Percentiles rank a stretch among this genome's conserved stretches.
These are phyloP conservation scores for Croton laevigatus DNA, from an alignment of 441 rosid genomes.

Conservation along the genomic window DNA sequence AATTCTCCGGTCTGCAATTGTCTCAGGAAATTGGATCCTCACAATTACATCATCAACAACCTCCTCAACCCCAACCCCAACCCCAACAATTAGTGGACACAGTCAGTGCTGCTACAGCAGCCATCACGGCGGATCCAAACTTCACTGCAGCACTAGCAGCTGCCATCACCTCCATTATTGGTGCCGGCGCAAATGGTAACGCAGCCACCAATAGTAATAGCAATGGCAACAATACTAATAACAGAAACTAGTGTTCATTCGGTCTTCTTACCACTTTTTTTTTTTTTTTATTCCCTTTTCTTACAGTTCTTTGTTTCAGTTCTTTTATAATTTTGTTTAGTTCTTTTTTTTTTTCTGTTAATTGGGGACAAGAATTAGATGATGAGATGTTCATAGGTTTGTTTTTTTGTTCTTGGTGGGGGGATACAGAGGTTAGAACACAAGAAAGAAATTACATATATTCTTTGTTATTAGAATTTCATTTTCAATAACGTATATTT, in stretches of 20 bases:
- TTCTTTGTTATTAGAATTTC: constrained; percentile 33
- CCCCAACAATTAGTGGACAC: constrained; percentile 37
- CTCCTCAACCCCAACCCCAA: constrained; percentile 16
- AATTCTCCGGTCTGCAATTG: constrained; percentile 60
- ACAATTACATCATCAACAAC: constrained; percentile 8
- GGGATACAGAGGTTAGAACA: constrained; percentile 16
- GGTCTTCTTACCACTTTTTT: background rate
- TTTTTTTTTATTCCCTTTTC: background rate
- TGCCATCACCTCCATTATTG: constrained; percentile 75
- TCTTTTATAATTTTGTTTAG: background rate
- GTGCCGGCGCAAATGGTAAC: constrained; percentile 25
- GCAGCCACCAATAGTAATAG: background rate
- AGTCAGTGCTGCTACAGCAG: constrained; percentile 71
- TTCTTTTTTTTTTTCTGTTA: constrained; percentile 1
- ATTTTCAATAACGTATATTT: constrained; percentile 14
- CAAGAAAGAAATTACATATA: constrained; percentile 8
- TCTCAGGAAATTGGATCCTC: constrained; percentile 36
- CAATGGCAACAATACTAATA: constrained; percentile 26
- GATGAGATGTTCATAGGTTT: constrained; percentile 31
- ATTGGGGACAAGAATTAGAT: constrained; percentile 16
- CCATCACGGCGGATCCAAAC: constrained; percentile 78
- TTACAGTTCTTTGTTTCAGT: background rate
- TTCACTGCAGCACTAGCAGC: constrained; percentile 89
- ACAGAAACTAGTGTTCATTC: constrained; percentile 26
- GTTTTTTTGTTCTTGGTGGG: constrained; percentile 16